Base-by-base conservation (phyloP, 345 rosid species). In the Moringa oleifera region DNA sequence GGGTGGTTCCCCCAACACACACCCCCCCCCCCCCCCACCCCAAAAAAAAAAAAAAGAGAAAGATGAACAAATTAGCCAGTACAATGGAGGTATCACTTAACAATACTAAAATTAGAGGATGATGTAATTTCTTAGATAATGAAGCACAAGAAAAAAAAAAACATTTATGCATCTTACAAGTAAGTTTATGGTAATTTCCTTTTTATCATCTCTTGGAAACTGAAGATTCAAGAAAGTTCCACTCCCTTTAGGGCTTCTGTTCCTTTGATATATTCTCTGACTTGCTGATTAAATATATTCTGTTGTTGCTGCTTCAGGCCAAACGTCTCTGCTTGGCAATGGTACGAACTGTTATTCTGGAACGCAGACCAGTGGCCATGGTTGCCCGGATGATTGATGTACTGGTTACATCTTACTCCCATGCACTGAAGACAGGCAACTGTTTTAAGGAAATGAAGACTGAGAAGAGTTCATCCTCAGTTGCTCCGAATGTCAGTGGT, bases 291-390 rank as follows among this genome's bases (percentile, higher is more conserved):
- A 54, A 33, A 46, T 67, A 55, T 54, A 60, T 68, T 33, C 50
- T 68, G 19, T 52, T 46, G 62, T 52, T 55, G 47, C 60, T 75
- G 25, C 74, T 78, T 75, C 86, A 95, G 99, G 91, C 94, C 52
- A 95, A 95, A 72, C 90, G 87, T 72, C 68, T 95, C 66, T 85
- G 93, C 77, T 76, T 95, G 84, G 82, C 78, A 64, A 83, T 84
- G 64, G 79, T 84, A 53, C 83, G 81, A 57, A 79, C 87, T 67
- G 68, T 81, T 59, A 89, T 95, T 70, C 81, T 95, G 69, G 99
- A 95, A 69, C 83, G 91, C 66, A 81, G 96, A 79, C 96, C 98
- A 51, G 83, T 90, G 53, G 51, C 85, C 60, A 68, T 83, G 81
- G 89, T 95, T 78, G 70, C 94, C 45, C 87, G 67, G 77, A 90